Evolutionary conservation across 2,329 filamentous ascomycete species (phyloP).

Genomic region (Claviceps purpurea): DNA sequence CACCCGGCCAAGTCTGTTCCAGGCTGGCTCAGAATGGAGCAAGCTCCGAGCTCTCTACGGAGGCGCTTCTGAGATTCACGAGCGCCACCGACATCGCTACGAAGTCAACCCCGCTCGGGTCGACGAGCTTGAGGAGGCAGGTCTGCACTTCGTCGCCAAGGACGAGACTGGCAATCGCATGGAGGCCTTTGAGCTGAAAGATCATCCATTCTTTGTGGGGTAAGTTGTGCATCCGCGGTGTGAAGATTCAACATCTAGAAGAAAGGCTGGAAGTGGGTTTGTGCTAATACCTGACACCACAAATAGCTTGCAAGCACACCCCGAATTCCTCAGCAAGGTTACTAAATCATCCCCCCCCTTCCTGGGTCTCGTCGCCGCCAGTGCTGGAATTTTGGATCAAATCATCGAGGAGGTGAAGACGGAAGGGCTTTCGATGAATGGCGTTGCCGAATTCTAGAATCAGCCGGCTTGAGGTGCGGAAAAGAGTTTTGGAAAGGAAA

Average conservation of each 20-base stretch:
- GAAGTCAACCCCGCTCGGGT: conserved; percentile 78
- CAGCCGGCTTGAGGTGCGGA: neutral
- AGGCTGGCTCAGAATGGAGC: conserved; percentile 63
- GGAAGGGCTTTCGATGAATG: neutral
- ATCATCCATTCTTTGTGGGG: conserved; percentile 68
- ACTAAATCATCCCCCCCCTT: conserved; percentile 37
- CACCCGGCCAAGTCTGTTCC: conserved; percentile 60
- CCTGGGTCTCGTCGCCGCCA: conserved; percentile 73
- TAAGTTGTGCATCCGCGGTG: neutral
- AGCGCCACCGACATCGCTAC: conserved; percentile 80
- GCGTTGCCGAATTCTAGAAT: conserved; percentile 1
- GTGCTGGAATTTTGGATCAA: conserved; percentile 48
- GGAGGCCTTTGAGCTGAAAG: conserved; percentile 70
- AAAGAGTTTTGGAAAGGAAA: too few relatives aligned
- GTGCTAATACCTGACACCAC: neutral
- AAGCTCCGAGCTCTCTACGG: conserved; percentile 66
- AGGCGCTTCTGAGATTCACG: conserved; percentile 38
- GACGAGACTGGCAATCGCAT: conserved; percentile 67
- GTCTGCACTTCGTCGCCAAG: conserved; percentile 64
- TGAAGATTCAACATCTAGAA: neutral
- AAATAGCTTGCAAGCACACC: conserved; percentile 65
- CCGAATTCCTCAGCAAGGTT: conserved; percentile 61
- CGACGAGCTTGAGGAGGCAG: conserved; percentile 50
- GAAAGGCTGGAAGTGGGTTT: neutral
- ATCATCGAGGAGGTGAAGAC: conserved; percentile 11